These are phyloP conservation scores for Elaeis guineensis DNA, from an alignment of 176 grass and related monocot genomes.

Conservation along the genomic window DNA sequence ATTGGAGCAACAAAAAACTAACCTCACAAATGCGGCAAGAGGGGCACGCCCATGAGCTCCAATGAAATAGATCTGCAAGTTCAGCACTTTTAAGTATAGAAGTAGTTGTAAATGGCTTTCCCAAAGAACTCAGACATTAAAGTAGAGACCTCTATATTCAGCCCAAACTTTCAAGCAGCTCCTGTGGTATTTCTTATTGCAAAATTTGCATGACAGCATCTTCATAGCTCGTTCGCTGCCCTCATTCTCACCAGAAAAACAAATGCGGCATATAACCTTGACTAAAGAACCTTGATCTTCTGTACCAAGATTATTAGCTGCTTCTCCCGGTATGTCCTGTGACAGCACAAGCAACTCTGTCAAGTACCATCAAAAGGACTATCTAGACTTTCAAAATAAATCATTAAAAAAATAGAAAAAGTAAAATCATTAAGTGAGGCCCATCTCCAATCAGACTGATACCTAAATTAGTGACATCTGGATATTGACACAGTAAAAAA, in stretches of 20 bases:
- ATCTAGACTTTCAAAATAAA: too few species aligned
- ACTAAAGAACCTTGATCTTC: slow-evolving; percentile 61
- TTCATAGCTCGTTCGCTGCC: slow-evolving; percentile 79
- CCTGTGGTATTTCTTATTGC: slow-evolving; percentile 87
- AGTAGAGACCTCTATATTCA: slow-evolving; percentile 69
- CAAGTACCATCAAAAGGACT: too few species aligned
- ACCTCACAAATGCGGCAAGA: slow-evolving; percentile 93
- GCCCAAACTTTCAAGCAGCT: slow-evolving; percentile 89
- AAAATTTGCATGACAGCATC: slow-evolving; percentile 93
- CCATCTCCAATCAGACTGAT: too few species aligned
- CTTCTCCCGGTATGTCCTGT: slow-evolving; percentile 44
- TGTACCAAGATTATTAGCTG: slow-evolving; percentile 22
- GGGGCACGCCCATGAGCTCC: slow-evolving; percentile 79
- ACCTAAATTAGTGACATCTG: too few species aligned
- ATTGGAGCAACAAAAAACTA: slow-evolving; percentile 7
- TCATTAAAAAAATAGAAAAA: too few species aligned
- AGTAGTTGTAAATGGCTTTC: too few species aligned
- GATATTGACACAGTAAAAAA: too few species aligned
- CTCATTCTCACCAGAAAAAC: slow-evolving; percentile 82
- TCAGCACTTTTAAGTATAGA: too few species aligned
- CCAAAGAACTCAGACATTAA: too few species aligned
- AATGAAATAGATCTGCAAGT: slow-evolving; percentile 84
- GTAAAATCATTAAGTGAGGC: too few species aligned
- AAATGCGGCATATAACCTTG: slow-evolving; percentile 91
- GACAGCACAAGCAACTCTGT: too few species aligned